These are phyloP conservation scores for Wickerhamiella allomyrinae DNA, from an alignment of 805 yeast genomes.

Conservation along the genomic window DNA sequence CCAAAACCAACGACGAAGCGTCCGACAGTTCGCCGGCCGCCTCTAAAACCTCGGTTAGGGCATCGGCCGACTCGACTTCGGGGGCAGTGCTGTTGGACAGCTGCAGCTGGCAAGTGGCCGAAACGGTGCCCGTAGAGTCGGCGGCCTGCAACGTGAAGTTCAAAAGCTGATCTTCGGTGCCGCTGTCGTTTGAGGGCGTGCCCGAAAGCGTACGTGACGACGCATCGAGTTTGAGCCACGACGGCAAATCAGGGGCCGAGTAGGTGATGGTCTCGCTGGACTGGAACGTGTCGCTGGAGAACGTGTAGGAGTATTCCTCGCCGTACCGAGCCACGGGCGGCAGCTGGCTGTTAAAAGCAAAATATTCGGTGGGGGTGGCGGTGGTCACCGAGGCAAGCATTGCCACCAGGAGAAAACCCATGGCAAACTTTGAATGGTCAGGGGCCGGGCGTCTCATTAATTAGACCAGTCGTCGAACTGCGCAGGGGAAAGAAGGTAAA, in stretches of 20 bases:
- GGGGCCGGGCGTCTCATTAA: not conserved
- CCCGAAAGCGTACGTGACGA: slow-evolving; percentile 52
- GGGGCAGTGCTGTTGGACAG: slow-evolving; percentile 49
- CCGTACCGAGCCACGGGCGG: slow-evolving; percentile 78
- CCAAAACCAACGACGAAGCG: slow-evolving; percentile 51
- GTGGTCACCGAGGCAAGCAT: slow-evolving; percentile 10
- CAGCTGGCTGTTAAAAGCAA: slow-evolving; percentile 68
- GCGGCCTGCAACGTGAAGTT: slow-evolving; percentile 45
- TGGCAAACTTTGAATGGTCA: not conserved
- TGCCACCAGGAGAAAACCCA: not conserved
- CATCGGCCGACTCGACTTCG: slow-evolving; percentile 28
- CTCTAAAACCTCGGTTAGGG: slow-evolving; percentile 40
- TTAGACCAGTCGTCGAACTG: no score
- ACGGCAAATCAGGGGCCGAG: slow-evolving; percentile 45
- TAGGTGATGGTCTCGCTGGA: slow-evolving; percentile 36
- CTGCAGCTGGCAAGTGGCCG: slow-evolving; percentile 42
- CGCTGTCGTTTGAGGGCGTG: slow-evolving; percentile 24
- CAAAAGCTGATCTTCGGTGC: slow-evolving; percentile 30
- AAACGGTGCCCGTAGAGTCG: slow-evolving; percentile 38
- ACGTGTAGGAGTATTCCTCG: slow-evolving; percentile 44
- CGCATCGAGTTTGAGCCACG: slow-evolving; percentile 66
- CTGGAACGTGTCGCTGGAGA: slow-evolving; percentile 57
- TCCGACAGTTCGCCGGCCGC: slow-evolving; percentile 68
- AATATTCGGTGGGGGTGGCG: slow-evolving; percentile 45
- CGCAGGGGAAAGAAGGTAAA: no score